Evolutionary conservation across 768 basidiomycete species (phyloP), one percentile per base, ranked within the genome.

Genomic region (Suillus occidentalis): DNA sequence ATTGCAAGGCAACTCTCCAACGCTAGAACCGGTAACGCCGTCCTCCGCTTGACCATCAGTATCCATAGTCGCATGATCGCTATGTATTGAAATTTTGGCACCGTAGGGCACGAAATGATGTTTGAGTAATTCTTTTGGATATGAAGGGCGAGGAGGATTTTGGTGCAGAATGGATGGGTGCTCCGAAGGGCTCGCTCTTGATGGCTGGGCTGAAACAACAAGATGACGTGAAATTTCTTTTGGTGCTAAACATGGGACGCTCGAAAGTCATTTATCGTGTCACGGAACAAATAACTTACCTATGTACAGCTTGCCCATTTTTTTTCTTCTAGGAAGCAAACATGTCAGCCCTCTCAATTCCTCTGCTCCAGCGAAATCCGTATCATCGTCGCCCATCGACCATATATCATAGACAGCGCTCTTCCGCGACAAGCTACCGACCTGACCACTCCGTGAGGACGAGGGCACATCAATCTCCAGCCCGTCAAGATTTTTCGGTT

Each of bases 71-170:
- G 67, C 55, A 10, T 63, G 65, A n/a, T 62, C 61, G 4, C 47
- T 37, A 31, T 4, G 52, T 18, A 22, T 31, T 40, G 14, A n/a
- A 37, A 59, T 63, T 16, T 34, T 14, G 16, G 67, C 67, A 28
- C 89, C 89, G 36, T 83, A 85, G 0, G 90, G 90, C 67, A 85
- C 71, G 73, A 89, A 92, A 2, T 77, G 72, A 68, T 91, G 89
- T 64, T 81, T 90, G 39, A 92, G 79, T 2, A 86, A 68, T 53
- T 90, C 87, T 56, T 79, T 77, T 0, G 90, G 84, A 69, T 91
- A 85, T 12, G 77, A 81, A 4, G 82, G 79, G 22, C 90, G 82
- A 2, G 86, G 81, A 8, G 87, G 84, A 65, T 86, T 86, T 71
- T 84, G 77, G 62, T 80, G 76, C 34, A 75, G 63, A 45, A 64